Conservation (phyloP, 768 basidiomycete genomes). For the Kockovaella imperatae region DNA sequence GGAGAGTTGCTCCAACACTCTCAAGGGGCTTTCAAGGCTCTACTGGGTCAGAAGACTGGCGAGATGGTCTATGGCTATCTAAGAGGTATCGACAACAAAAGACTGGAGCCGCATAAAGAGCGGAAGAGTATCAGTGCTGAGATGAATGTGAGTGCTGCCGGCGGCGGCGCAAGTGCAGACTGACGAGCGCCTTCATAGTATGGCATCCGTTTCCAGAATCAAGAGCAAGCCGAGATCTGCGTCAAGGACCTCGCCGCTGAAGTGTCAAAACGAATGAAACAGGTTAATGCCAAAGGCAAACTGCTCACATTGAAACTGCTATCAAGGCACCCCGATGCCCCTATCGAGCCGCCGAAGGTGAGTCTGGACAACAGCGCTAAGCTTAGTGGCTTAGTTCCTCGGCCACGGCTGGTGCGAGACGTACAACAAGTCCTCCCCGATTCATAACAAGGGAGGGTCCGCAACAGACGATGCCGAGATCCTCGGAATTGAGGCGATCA, state of each 20-base stretch:
- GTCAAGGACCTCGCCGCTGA: conserved; percentile 68
- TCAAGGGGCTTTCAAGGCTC: conserved; percentile 59
- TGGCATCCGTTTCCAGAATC: conserved; percentile 82
- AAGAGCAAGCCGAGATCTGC: conserved; percentile 72
- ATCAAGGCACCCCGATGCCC: conserved; percentile 75
- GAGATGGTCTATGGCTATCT: conserved; percentile 77
- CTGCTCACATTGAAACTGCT: conserved; percentile 79
- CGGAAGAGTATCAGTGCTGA: conserved; percentile 90
- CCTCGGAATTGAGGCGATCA: conserved; percentile 71
- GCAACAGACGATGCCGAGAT: conserved; percentile 65
- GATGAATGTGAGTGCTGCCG: conserved; percentile 64
- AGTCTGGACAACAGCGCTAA: conserved; percentile 11
- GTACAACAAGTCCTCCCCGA: conserved; percentile 64
- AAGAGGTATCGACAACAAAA: conserved; percentile 72
- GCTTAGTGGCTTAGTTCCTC: conserved; percentile 57
- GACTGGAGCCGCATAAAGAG: conserved; percentile 72
- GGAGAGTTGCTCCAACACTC: conserved; percentile 61
- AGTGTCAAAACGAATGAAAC: conserved; percentile 63
- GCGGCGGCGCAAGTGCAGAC: neutral
- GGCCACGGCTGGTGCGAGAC: conserved; percentile 81
- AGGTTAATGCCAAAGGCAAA: conserved; percentile 61
- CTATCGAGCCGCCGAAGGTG: conserved; percentile 85
- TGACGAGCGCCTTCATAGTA: conserved; percentile 59
- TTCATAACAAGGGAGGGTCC: conserved; percentile 56
- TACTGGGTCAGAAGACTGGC: conserved; percentile 70